A percentile compares a stretch with the other conserved stretches of the same genome.
Evolutionary conservation across 106 monocot species (phyloP).

Genomic region (Allium sativum): DNA sequence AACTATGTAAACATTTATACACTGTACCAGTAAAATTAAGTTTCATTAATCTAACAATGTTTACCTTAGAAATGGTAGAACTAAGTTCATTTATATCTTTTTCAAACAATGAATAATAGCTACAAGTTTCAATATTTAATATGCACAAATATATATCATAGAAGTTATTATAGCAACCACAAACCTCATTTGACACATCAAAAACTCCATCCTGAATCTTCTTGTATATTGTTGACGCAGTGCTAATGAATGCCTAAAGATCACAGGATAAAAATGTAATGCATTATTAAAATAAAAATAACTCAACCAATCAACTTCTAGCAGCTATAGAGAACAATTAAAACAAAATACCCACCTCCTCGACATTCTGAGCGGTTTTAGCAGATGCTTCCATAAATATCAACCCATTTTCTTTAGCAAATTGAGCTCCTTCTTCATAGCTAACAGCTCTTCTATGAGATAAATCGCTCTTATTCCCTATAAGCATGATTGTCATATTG

Average conservation of each 20-base stretch:
- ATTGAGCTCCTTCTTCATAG: conserved; percentile 27
- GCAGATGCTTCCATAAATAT: conserved; percentile 31
- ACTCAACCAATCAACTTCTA: too few relatives aligned
- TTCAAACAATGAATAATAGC: too few relatives aligned
- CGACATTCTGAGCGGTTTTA: conserved; percentile 29
- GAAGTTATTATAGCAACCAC: not conserved
- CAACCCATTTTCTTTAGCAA: conserved; percentile 29
- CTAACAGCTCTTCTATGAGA: conserved; percentile 25
- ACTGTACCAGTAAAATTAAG: too few relatives aligned
- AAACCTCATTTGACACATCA: conserved; percentile 31
- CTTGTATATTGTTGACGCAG: conserved; percentile 18
- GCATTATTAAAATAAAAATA: too few relatives aligned
- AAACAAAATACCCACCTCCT: conserved; percentile 6
- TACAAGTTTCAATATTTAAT: too few relatives aligned
- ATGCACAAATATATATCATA: too few relatives aligned
- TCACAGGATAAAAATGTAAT: too few relatives aligned
- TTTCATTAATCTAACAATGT: too few relatives aligned
- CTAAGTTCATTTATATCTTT: too few relatives aligned
- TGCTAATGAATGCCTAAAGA: conserved; percentile 21
- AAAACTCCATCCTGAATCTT: conserved; percentile 25
- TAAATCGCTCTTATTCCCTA: conserved; percentile 23
- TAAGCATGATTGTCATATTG: conserved; percentile 29
- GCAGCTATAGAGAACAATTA: too few relatives aligned
- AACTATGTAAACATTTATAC: too few relatives aligned
- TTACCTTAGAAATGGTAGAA: too few relatives aligned